phyloP scores from a whole-genome alignment of 352 stramenopile species.

The Phytopythium montanum region DNA sequence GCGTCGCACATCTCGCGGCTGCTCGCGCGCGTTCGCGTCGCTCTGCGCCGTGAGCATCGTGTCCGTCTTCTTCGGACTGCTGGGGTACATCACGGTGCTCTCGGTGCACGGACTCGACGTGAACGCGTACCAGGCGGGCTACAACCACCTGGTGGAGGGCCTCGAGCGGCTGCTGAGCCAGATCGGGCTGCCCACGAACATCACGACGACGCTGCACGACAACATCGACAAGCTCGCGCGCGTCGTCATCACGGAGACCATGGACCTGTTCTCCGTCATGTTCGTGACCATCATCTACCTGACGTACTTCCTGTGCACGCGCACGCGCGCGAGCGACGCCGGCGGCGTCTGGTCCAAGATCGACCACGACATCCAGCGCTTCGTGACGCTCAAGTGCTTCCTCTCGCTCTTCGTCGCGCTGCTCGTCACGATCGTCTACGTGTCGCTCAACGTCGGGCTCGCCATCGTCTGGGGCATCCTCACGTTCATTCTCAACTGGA shows the following conservation, averaged over 20 bases:
- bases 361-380: slow-evolving; percentile 86
- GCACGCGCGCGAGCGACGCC: slow-evolving; percentile 77
- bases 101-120: slow-evolving; percentile 81
- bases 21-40: slow-evolving; percentile 80
- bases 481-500: slow-evolving; percentile 89
- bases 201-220: slow-evolving; percentile 87
- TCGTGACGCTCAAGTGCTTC: slow-evolving; percentile 88
- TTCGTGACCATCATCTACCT: slow-evolving; percentile 90
- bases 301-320: slow-evolving; percentile 86
- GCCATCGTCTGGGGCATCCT: slow-evolving; percentile 87
- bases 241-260: slow-evolving; percentile 82
- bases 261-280: slow-evolving; percentile 89
- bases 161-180: slow-evolving; percentile 66
- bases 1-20: slow-evolving; percentile 72
- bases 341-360: slow-evolving; percentile 88
- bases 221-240: slow-evolving; percentile 87
- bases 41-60: slow-evolving; percentile 81
- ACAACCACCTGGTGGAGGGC: slow-evolving; percentile 63
- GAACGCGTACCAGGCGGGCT: slow-evolving; percentile 79
- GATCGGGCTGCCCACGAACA: slow-evolving; percentile 82
- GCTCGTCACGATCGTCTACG: slow-evolving; percentile 86
- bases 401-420: slow-evolving; percentile 85
- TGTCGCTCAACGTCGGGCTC: slow-evolving; percentile 85
- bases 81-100: slow-evolving; percentile 87
- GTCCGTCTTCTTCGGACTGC: slow-evolving; percentile 82